These are phyloP conservation scores for Globisporangium nodosum DNA, from an alignment of 352 stramenopile species.

Conservation along the genomic window DNA sequence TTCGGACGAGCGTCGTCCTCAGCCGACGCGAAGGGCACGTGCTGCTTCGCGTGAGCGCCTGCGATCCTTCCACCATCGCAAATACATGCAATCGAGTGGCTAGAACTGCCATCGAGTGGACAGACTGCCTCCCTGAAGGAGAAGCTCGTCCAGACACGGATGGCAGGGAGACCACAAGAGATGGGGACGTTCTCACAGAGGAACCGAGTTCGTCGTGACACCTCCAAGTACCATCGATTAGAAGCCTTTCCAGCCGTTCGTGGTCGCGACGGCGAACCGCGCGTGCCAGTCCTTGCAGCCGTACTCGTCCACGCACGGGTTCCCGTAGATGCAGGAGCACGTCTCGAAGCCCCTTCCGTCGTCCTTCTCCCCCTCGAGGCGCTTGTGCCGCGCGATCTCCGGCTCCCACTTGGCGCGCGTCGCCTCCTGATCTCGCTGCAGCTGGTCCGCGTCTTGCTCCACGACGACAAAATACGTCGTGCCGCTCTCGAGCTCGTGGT, in stretches of 20 bases:
- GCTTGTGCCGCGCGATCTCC: conserved; percentile 25
- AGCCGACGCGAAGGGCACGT: too few relatives aligned
- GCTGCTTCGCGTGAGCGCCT: too few relatives aligned
- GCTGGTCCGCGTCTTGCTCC: conserved; percentile 69
- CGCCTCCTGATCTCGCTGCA: conserved; percentile 56
- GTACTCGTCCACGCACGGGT: conserved; percentile 89
- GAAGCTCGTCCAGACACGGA: too few relatives aligned
- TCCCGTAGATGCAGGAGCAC: conserved; percentile 88
- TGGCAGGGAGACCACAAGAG: too few relatives aligned
- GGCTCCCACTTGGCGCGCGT: conserved; percentile 45
- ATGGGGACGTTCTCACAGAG: too few relatives aligned
- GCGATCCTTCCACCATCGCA: too few relatives aligned
- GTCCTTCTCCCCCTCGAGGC: conserved; percentile 28
- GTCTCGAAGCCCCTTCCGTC: conserved; percentile 73
- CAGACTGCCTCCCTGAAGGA: too few relatives aligned
- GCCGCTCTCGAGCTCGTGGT: conserved; percentile 57
- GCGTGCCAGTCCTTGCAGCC: conserved; percentile 87
- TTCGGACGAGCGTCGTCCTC: too few relatives aligned
- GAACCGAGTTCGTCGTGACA: too few relatives aligned
- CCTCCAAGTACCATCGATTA: conserved; percentile 11
- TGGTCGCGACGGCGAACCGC: conserved; percentile 72
- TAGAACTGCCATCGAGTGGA: too few relatives aligned
- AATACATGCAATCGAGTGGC: too few relatives aligned
- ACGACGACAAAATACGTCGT: conserved; percentile 81
- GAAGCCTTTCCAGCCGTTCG: conserved; percentile 89